These are phyloP conservation scores for Pythium angustatum DNA, from an alignment of 352 stramenopile species.

Conservation along the genomic window DNA sequence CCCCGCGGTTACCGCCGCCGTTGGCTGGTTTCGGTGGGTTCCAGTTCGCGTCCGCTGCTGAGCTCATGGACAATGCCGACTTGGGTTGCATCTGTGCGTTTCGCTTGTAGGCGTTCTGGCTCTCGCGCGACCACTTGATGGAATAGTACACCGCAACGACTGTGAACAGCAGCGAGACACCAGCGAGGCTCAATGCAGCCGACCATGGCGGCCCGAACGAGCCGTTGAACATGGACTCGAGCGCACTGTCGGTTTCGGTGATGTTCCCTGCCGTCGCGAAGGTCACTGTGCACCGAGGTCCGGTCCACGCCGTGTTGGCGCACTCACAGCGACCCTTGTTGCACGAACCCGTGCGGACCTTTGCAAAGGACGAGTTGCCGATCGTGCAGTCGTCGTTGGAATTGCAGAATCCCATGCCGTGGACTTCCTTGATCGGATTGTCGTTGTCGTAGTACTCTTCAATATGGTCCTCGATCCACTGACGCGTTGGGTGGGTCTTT, in stretches of 20 bases:
- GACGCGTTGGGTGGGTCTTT: slow-evolving; percentile 53
- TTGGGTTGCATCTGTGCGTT: slow-evolving; percentile 28
- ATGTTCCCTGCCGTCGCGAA: slow-evolving; percentile 26
- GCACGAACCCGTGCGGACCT: slow-evolving; percentile 33
- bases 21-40: slow-evolving; percentile 12
- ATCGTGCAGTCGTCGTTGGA: slow-evolving; percentile 63
- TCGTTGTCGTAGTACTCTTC: slow-evolving; percentile 70
- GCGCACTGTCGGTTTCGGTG: slow-evolving; percentile 14
- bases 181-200: slow-evolving; percentile 31
- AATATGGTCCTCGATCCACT: slow-evolving; percentile 81
- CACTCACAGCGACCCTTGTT: slow-evolving; percentile 49
- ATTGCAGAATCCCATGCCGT: slow-evolving; percentile 60
- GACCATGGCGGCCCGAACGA: slow-evolving; percentile 53
- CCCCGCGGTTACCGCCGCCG: slow-evolving; percentile 28
- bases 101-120: slow-evolving; percentile 24
- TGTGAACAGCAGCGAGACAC: slow-evolving; percentile 35
- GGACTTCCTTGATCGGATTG: slow-evolving; percentile 61
- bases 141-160: slow-evolving; percentile 39
- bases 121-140: slow-evolving; percentile 22
- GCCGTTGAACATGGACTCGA: slow-evolving; percentile 29
- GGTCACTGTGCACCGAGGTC: slow-evolving; percentile 54
- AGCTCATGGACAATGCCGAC: slow-evolving; percentile 26
- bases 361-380: slow-evolving; percentile 25
- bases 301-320: slow-evolving; percentile 46
- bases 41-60: slow-evolving; percentile 20